Evolutionary conservation across 23 red algal genomes (phyloP), one percentile per base, ranked within the genome.

Genomic region (Gracilaria domingensis): DNA sequence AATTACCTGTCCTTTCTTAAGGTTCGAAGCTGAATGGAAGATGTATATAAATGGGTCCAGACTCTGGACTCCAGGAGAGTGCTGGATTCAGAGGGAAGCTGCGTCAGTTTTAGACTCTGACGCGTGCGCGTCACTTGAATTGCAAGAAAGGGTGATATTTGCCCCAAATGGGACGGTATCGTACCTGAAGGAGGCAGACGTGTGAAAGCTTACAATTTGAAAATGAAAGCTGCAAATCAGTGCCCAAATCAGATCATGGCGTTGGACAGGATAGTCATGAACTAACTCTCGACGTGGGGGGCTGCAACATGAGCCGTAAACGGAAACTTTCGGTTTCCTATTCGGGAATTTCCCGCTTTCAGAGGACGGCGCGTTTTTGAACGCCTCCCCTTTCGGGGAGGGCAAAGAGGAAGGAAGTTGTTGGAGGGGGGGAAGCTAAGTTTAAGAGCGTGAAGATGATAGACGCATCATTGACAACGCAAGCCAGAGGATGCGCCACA

Each of bases 241-340:
- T 69, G 36, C 30, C 32, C 64, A 37, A 69, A 69, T 69, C 64
- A 69, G 64, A 69, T 69, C 32, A 8, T 62, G 1, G 64, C 17
- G 9, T 14, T 55, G 9, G 51, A n/a, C n/a, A n/a, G n/a, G n/a
- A n/a, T n/a, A 55, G 17, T 1, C 9, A 55, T 55, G 51, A 55
- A 14, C 14, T 16, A 55, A 14, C 51, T 1, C 13, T 20, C 14
- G 51, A 18, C 13, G 51, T 14, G 17, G 51, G 51, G 8, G 51
- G 51, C 14, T 55, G 51, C 8, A 8, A 16, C 6, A 18, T 55
- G 51, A 55, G 51, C 59, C 59, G 29, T 4, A 62, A 62, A 62
- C 59, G 59, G 59, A 62, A 62, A 62, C 59, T 18, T 62, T 9
- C 3, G 29, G 59, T 25, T 29, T 12, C 59, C 59, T 11, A 62